These are phyloP conservation scores for Daldinia caldariorum DNA, from an alignment of 495 filamentous ascomycete species.

Conservation along the genomic window DNA sequence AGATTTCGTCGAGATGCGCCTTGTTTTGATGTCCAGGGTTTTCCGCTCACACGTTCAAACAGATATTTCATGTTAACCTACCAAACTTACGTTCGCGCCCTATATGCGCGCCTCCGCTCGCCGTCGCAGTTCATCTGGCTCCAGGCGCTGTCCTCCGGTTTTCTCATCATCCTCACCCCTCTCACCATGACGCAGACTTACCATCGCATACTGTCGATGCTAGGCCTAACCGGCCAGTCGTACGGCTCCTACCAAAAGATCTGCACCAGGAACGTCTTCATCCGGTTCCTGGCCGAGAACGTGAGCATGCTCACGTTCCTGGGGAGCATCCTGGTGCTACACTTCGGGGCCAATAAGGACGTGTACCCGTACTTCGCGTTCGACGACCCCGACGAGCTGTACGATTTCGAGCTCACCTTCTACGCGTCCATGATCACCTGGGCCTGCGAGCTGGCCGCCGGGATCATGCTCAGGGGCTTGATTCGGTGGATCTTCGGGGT, in stretches of 20 bases:
- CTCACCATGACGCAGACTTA: conserved; percentile 67
- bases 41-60: conserved; percentile 34
- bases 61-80: conserved; percentile 73
- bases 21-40: conserved; percentile 7
- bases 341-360: conserved; percentile 70
- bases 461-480: conserved; percentile 64
- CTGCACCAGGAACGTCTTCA: conserved; percentile 68
- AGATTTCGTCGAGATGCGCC: conserved; percentile 20
- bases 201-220: conserved; percentile 59
- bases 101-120: conserved; percentile 70
- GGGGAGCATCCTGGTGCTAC: conserved; percentile 67
- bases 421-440: conserved; percentile 68
- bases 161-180: conserved; percentile 67
- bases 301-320: conserved; percentile 72
- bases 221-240: conserved; percentile 62
- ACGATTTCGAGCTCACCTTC: conserved; percentile 67
- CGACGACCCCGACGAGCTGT: conserved; percentile 57
- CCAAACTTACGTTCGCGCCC: conserved; percentile 73
- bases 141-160: conserved; percentile 65
- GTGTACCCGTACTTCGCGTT: conserved; percentile 69
- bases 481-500: conserved; percentile 64
- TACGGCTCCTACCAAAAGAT: conserved; percentile 68
- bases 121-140: conserved; percentile 68
- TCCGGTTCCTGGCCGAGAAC: conserved; percentile 69
- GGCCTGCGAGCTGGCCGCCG: conserved; percentile 68